These are phyloP conservation scores for Pyronema domesticum DNA, from an alignment of 495 filamentous ascomycete genomes.

Conservation along the genomic window DNA sequence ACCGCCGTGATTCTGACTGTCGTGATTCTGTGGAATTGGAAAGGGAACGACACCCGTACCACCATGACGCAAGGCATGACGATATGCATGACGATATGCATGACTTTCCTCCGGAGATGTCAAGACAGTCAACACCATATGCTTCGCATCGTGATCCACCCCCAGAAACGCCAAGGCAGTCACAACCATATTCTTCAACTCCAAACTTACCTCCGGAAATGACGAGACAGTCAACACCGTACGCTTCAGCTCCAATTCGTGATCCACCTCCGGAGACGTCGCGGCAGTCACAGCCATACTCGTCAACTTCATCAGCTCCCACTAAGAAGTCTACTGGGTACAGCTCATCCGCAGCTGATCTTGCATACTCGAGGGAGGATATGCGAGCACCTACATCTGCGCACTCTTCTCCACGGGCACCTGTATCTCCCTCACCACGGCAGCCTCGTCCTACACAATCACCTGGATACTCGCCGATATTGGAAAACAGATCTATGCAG, in stretches of 20 bases:
- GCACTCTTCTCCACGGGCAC: neutral
- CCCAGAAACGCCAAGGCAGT: neutral
- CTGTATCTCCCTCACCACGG: neutral
- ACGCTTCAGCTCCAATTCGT: neutral
- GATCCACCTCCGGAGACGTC: neutral
- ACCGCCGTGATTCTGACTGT: no score
- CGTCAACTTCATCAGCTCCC: neutral
- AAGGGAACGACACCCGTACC: no score
- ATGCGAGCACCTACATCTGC: neutral
- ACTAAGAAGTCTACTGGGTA: neutral
- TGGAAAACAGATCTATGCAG: neutral
- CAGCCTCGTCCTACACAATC: neutral
- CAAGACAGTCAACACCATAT: no score
- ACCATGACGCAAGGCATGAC: no score
- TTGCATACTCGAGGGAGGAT: neutral
- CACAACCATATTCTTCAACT: neutral
- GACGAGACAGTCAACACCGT: neutral
- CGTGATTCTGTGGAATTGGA: no score
- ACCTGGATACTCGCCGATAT: neutral
- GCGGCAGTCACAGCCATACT: neutral
- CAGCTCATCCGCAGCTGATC: neutral
- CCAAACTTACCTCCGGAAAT: neutral
- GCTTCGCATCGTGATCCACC: no score
- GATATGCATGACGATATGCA: no score
- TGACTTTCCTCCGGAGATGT: no score